phyloP scores from a whole-genome alignment of 129 eudicot genomes.

The Glebionis coronaria region DNA sequence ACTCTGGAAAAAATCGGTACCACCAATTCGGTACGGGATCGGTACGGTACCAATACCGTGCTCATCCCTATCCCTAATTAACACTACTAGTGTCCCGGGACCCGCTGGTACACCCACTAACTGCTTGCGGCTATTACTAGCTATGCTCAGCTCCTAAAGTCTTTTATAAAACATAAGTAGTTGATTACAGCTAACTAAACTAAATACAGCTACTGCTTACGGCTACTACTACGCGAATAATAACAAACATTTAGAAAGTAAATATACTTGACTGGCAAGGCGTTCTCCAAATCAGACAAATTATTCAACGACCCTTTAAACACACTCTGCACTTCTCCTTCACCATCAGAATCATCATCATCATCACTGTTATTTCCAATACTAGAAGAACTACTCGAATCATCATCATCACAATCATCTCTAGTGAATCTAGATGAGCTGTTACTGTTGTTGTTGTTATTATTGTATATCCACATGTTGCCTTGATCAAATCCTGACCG shows the following conservation, averaged over 20 bases:
- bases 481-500: not conserved
- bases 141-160: no score
- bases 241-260: not conserved
- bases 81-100: no score
- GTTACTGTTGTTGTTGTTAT: not conserved
- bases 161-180: no score
- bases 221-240: no score
- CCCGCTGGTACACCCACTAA: no score
- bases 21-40: no score
- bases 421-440: not conserved
- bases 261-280: constrained; percentile 70
- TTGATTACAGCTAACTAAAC: no score
- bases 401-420: constrained; percentile 20
- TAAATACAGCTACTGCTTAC: no score
- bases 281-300: constrained; percentile 58
- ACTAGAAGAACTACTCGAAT: constrained; percentile 50
- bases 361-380: constrained; percentile 69
- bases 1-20: no score
- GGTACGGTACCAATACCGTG: no score
- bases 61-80: no score
- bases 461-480: constrained; percentile 36
- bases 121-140: no score
- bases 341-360: constrained; percentile 28
- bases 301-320: constrained; percentile 43
- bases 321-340: constrained; percentile 56